Evolutionary conservation across 2,329 filamentous ascomycete genomes (phyloP).

Genomic region (Pestalotiopsis sp.): DNA sequence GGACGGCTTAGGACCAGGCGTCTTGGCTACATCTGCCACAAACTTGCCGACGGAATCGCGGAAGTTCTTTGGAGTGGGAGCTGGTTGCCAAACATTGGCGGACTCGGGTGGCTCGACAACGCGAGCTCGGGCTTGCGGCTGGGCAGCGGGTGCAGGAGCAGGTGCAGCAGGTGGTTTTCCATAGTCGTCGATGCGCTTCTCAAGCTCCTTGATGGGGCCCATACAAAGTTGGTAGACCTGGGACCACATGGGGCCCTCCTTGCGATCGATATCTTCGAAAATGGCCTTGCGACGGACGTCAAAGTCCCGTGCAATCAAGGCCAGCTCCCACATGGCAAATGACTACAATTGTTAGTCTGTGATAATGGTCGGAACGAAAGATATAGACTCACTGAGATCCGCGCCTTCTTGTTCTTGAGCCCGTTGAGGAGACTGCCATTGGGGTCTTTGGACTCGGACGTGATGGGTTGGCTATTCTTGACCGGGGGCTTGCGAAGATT

Average conservation of each 20-base stretch:
- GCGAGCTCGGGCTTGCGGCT: constrained; percentile 32
- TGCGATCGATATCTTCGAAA: constrained; percentile 84
- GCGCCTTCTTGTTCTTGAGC: constrained; percentile 78
- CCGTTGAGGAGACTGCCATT: constrained; percentile 88
- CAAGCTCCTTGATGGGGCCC: constrained; percentile 67
- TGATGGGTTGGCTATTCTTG: constrained; percentile 83
- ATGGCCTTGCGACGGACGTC: constrained; percentile 75
- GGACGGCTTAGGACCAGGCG: constrained; percentile 49
- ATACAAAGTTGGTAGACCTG: constrained; percentile 75
- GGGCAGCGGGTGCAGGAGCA: constrained; percentile 25
- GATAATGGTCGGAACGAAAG: not conserved
- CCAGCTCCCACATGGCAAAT: constrained; percentile 91
- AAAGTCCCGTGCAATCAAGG: constrained; percentile 75
- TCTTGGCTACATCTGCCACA: constrained; percentile 43
- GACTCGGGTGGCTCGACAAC: constrained; percentile 43
- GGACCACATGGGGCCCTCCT: constrained; percentile 77
- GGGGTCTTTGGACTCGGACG: constrained; percentile 82
- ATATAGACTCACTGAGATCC: constrained; percentile 61
- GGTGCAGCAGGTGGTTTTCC: constrained; percentile 46
- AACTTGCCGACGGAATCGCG: constrained; percentile 47
- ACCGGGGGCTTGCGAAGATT: constrained; percentile 80
- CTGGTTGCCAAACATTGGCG: constrained; percentile 46
- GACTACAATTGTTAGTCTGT: constrained; percentile 43
- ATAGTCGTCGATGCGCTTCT: constrained; percentile 65
- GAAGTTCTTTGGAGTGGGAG: constrained; percentile 37